Base-by-base conservation (phyloP, 208 protist genomes). In the Acanthamoeba healyi region DNA sequence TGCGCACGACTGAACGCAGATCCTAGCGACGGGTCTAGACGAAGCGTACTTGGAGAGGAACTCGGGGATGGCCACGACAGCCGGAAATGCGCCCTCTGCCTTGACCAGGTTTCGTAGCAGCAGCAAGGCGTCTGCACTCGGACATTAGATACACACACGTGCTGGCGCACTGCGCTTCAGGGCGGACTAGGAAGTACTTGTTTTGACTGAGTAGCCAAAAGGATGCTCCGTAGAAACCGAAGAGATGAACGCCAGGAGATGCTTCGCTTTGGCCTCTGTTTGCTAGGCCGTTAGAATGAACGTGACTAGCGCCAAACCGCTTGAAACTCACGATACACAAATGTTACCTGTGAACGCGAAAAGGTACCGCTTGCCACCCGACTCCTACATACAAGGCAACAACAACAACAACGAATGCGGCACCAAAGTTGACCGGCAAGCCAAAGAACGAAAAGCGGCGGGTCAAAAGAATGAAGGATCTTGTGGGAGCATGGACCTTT, bases 31-130 rank as follows among this genome's bases (percentile, higher is more conserved):
- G n/a, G n/a, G n/a, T n/a, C n/a, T 24, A 3, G n/a, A 38, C 17
- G 26, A 15, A 4, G 22, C 2, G 46, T 65, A 89, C 82, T 67
- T 89, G 46, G 82, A 58, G 34, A 89, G 42, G 56, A 65, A 67
- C 14, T 89, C 82, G 4, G 26, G 26, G 9, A 89, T 89, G 34
- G n/a, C 14, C 51, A 89, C 19, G 46, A 58, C 65, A 2, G 82
- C 19, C 14, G 46, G 49, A 5, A 49, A 67, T 2, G 51, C 82
- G 15, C 38, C 38, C 24, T 58, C 51, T 4, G 82, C 32, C 49
- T 89, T 89, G 29, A 89, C 36, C 51, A 89, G 3, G 56, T 89
- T 89, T 5, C 82, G 40, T 26, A 89, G 56, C 46, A 89, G 14
- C 29, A 89, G 9, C 82, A 89, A 26, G 6, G 42, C 26, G 44